Conservation (phyloP, 139 green algal species). For the Chlorella sp. region DNA sequence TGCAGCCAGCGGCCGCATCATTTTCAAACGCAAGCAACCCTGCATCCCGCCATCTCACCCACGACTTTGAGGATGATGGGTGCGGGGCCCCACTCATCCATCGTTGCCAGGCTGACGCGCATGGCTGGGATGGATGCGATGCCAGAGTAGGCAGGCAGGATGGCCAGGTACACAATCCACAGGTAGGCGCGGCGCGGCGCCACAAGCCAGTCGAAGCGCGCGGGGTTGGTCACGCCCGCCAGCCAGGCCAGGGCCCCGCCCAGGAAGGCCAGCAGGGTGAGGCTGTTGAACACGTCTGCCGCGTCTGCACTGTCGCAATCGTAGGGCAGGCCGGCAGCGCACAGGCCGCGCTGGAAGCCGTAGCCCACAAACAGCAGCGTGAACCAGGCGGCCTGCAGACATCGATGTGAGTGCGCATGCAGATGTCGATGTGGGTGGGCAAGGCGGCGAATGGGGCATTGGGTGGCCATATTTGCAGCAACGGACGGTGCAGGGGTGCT, state of each 20-base stretch:
- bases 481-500: too few species aligned
- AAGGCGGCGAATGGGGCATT: too few species aligned
- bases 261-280: slow-evolving; percentile 2
- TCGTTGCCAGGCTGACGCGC: not conserved
- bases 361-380: not conserved
- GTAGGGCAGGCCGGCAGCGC: slow-evolving; percentile 1
- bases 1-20: too few species aligned
- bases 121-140: not conserved
- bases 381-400: not conserved
- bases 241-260: slow-evolving; percentile 21
- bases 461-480: too few species aligned
- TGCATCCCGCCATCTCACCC: not conserved
- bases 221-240: not conserved
- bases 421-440: too few species aligned
- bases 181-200: slow-evolving; percentile 11
- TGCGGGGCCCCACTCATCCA: not conserved
- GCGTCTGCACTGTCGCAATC: not conserved
- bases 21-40: too few species aligned
- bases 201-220: slow-evolving; percentile 18
- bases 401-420: too few species aligned
- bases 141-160: slow-evolving; percentile 14
- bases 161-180: slow-evolving; percentile 5
- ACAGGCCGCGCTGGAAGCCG: slow-evolving; percentile 28
- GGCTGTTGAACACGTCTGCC: not conserved
- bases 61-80: not conserved